phyloP scores from a whole-genome alignment of 108 stramenopile species.

The Hondaea fermentalgiana region DNA sequence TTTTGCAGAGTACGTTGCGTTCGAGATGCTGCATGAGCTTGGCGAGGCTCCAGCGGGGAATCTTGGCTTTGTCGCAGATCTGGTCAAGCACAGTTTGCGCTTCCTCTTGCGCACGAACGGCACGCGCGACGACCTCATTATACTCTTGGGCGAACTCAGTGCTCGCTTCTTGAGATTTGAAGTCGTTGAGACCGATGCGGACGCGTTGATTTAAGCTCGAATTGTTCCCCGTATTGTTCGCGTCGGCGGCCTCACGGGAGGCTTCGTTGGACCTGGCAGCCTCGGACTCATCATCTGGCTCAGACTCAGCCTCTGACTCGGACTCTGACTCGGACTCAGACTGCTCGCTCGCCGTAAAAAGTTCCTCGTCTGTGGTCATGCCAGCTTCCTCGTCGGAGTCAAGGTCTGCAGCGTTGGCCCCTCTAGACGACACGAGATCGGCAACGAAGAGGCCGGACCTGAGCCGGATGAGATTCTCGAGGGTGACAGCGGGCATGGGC shows the following conservation, averaged over 20 bases:
- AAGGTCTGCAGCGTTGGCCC: not conserved
- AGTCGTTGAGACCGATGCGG: not conserved
- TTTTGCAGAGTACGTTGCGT: not conserved
- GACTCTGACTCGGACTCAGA: not conserved
- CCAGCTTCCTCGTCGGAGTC: not conserved
- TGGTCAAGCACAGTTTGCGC: not conserved
- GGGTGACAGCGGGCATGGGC: not conserved
- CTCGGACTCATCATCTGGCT: not conserved
- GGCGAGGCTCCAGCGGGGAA: not conserved
- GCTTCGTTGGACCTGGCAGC: not conserved
- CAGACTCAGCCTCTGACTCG: not conserved
- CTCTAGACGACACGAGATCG: not conserved
- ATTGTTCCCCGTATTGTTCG: not conserved
- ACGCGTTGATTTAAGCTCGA: too few relatives aligned
- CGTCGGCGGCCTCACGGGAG: not conserved
- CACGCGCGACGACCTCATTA: not conserved
- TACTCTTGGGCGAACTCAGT: not conserved
- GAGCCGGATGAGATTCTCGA: not conserved
- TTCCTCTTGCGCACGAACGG: not conserved
- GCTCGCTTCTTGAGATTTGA: not conserved
- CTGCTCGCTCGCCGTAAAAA: not conserved
- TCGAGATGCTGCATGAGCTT: not conserved
- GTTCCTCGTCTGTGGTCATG: not conserved
- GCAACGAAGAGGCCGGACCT: not conserved
- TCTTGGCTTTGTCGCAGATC: not conserved